A percentile compares a stretch with the other conserved stretches of the same genome.
phyloP scores from a whole-genome alignment of 768 basidiomycete genomes.

The Daedaleopsis nitida region DNA sequence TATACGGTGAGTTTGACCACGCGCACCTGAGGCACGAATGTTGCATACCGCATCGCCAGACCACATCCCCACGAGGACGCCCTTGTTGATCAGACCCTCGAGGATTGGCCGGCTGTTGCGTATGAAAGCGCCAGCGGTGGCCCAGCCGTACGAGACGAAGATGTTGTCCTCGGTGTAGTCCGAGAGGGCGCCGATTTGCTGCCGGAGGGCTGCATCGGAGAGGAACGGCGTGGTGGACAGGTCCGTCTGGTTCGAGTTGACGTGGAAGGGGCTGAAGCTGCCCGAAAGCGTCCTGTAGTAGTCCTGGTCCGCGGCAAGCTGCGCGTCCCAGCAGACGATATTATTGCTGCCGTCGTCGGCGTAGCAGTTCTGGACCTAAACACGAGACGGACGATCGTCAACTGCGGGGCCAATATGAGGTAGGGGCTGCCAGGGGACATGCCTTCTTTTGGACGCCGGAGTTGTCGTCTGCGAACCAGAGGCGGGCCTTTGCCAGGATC shows the following conservation, averaged over 20 bases:
- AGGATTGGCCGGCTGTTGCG: slow-evolving; percentile 43
- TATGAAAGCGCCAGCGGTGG: slow-evolving; percentile 59
- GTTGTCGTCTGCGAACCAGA: slow-evolving; percentile 45
- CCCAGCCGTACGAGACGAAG: slow-evolving; percentile 48
- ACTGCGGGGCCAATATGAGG: too few species aligned
- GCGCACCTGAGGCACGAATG: background rate
- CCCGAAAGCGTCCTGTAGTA: slow-evolving; percentile 55
- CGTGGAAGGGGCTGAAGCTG: slow-evolving; percentile 55
- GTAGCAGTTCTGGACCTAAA: slow-evolving; percentile 54
- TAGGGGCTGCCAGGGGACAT: background rate
- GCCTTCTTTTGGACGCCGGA: slow-evolving; percentile 43
- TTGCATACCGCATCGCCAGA: slow-evolving; percentile 56
- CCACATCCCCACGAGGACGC: slow-evolving; percentile 51
- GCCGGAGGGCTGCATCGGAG: slow-evolving; percentile 27
- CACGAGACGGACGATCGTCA: too few species aligned
- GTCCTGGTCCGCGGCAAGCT: slow-evolving; percentile 56
- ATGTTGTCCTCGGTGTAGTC: slow-evolving; percentile 43
- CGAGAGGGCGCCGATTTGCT: slow-evolving; percentile 44
- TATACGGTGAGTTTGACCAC: too few species aligned
- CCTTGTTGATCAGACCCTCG: slow-evolving; percentile 58
- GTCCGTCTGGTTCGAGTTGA: slow-evolving; percentile 42
- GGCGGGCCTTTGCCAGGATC: slow-evolving; percentile 41
- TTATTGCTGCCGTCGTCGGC: slow-evolving; percentile 44
- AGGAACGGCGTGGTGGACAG: slow-evolving; percentile 46
- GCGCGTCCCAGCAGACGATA: slow-evolving; percentile 53